Conservation (phyloP, 1,284 basidiomycete genomes). For the Exobasidium rhododendri region DNA sequence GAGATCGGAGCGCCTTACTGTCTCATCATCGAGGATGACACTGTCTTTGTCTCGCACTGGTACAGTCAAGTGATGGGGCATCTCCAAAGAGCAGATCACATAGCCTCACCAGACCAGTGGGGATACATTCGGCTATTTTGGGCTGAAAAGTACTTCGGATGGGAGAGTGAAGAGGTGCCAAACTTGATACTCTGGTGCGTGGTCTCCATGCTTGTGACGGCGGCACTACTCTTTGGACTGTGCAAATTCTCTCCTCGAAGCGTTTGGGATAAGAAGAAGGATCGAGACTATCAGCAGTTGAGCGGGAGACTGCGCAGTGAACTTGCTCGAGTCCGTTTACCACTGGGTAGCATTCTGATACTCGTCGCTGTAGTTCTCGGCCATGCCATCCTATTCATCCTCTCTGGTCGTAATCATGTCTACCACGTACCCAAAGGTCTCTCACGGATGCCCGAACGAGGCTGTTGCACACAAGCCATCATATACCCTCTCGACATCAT, state of each 20-base stretch:
- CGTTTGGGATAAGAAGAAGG: neutral
- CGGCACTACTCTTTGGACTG: neutral
- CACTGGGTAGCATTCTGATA: neutral
- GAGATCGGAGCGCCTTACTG: neutral
- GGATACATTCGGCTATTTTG: conserved; percentile 7
- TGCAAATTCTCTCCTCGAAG: neutral
- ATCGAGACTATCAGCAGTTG: neutral
- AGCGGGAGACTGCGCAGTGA: neutral
- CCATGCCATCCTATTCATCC: neutral
- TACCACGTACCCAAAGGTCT: conserved; percentile 6
- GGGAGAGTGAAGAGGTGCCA: conserved; percentile 8
- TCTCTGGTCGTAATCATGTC: neutral
- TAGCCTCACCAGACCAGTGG: neutral
- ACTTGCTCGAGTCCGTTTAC: neutral
- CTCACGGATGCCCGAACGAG: conserved; percentile 8
- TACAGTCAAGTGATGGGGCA: neutral
- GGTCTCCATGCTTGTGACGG: neutral
- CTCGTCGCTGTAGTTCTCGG: neutral
- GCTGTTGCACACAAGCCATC: conserved; percentile 11
- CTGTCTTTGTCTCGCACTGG: neutral
- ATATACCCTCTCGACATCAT: conserved; percentile 6
- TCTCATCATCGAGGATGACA: conserved; percentile 6
- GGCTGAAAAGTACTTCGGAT: conserved; percentile 12
- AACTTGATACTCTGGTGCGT: neutral
- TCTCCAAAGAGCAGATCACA: neutral